These are phyloP conservation scores for Gracilaria caudata DNA, from an alignment of 23 red algal genomes.

Conservation along the genomic window DNA sequence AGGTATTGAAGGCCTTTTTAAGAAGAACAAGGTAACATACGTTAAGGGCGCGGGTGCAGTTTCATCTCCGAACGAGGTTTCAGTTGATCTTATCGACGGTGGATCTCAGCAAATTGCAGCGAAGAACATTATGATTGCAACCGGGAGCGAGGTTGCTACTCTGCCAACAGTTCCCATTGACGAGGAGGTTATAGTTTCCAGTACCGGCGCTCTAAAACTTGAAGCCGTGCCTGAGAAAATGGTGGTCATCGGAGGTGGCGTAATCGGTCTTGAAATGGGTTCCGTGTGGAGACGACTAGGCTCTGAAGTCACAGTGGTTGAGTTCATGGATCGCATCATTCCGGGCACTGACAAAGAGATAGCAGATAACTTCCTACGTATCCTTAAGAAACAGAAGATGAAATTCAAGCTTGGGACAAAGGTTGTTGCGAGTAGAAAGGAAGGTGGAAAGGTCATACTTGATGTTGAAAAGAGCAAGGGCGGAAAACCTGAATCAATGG, in stretches of 20 bases:
- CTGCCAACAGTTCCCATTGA: constrained; percentile 91
- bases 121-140: constrained; percentile 94
- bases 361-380: constrained; percentile 74
- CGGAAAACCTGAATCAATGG: constrained; percentile 87
- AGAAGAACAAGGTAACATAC: constrained; percentile 96
- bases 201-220: constrained; percentile 89
- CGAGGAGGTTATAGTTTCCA: constrained; percentile 86
- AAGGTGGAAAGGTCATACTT: constrained; percentile 68
- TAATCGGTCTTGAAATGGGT: constrained; percentile 99
- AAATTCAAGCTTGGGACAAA: constrained; percentile 97
- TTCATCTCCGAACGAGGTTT: constrained; percentile 54
- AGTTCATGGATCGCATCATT: constrained; percentile 93
- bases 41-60: constrained; percentile 80
- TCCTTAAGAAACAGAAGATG: constrained; percentile 97
- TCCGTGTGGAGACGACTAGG: constrained; percentile 98
- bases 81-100: constrained; percentile 80
- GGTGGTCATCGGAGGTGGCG: constrained; percentile 96
- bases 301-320: constrained; percentile 93
- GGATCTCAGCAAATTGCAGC: constrained; percentile 65
- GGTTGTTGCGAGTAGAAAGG: constrained; percentile 70
- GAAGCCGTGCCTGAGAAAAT: constrained; percentile 86
- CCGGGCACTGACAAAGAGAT: constrained; percentile 90
- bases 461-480: constrained; percentile 80
- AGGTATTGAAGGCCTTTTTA: constrained; percentile 98
- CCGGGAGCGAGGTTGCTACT: constrained; percentile 77